phyloP scores from a whole-genome alignment of 352 stramenopile genomes.

The Globisporangium iwayamae region DNA sequence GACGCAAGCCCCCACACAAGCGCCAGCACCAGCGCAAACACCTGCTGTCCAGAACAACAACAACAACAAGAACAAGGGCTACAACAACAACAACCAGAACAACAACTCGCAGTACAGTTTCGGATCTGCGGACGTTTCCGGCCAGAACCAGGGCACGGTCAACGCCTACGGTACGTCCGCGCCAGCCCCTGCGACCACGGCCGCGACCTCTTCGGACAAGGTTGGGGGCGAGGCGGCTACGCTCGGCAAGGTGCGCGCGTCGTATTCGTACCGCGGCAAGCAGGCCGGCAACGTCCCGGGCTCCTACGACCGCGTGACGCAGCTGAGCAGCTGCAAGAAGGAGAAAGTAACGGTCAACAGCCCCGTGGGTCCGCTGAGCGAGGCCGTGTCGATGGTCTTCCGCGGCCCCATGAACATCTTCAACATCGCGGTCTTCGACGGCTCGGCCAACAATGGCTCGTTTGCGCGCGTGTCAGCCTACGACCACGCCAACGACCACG shows the following conservation, averaged over 20 bases:
- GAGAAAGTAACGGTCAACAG: slow-evolving; percentile 37
- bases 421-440: slow-evolving; percentile 47
- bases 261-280: slow-evolving; percentile 46
- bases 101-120: slow-evolving; percentile 2
- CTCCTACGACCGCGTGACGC: slow-evolving; percentile 48
- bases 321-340: slow-evolving; percentile 34
- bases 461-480: slow-evolving; percentile 3
- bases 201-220: slow-evolving; percentile 7
- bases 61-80: slow-evolving; percentile 9
- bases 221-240: background rate
- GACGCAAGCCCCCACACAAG: background rate
- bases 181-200: background rate
- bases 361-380: slow-evolving; percentile 51
- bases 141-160: slow-evolving; percentile 11
- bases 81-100: slow-evolving; percentile 13
- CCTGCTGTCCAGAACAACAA: background rate
- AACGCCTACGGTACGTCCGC: background rate
- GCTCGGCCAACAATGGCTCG: background rate
- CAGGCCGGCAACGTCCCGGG: slow-evolving; percentile 48
- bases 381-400: slow-evolving; percentile 61
- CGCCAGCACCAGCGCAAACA: slow-evolving; percentile 3
- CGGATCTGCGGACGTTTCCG: background rate
- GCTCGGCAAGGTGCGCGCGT: slow-evolving; percentile 34
- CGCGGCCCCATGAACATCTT: slow-evolving; percentile 51
- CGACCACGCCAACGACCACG: background rate